A percentile compares a stretch with the other conserved stretches of the same genome.
phyloP scores from a whole-genome alignment of 805 yeast genomes.

The Lachancea sp. region DNA sequence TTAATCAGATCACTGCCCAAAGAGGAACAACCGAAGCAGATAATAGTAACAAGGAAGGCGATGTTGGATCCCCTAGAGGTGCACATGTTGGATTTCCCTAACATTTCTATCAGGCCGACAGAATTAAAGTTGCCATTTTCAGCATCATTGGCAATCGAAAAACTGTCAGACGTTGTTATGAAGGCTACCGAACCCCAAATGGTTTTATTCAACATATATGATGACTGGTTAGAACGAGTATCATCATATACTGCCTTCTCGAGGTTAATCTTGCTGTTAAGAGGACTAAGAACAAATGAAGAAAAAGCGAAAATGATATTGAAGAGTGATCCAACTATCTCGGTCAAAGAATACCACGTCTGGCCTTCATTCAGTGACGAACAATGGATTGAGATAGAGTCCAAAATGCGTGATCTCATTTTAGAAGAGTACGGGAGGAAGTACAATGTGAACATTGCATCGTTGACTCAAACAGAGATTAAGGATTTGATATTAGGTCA shows the following conservation, averaged over 20 bases:
- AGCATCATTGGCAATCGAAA: slow-evolving; percentile 75
- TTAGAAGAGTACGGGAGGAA: slow-evolving; percentile 78
- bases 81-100: slow-evolving; percentile 95
- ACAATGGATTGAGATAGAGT: slow-evolving; percentile 88
- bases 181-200: slow-evolving; percentile 89
- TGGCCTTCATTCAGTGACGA: slow-evolving; percentile 91
- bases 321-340: slow-evolving; percentile 64
- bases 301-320: slow-evolving; percentile 72
- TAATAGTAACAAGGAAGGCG: slow-evolving; percentile 85
- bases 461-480: slow-evolving; percentile 88
- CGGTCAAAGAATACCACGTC: slow-evolving; percentile 70
- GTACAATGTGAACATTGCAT: slow-evolving; percentile 76
- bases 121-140: slow-evolving; percentile 87
- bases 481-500: slow-evolving; percentile 93
- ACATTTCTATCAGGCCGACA: slow-evolving; percentile 79
- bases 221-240: slow-evolving; percentile 82
- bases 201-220: slow-evolving; percentile 86
- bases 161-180: slow-evolving; percentile 68
- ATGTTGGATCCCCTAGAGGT: slow-evolving; percentile 93
- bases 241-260: slow-evolving; percentile 94
- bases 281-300: slow-evolving; percentile 72
- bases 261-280: slow-evolving; percentile 69
- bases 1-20: slow-evolving; percentile 79
- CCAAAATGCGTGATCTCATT: slow-evolving; percentile 81
- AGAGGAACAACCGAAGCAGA: slow-evolving; percentile 91